Evolutionary conservation across 2,329 filamentous ascomycete genomes (phyloP).

Genomic region (Sordariomycetes sp.): DNA sequence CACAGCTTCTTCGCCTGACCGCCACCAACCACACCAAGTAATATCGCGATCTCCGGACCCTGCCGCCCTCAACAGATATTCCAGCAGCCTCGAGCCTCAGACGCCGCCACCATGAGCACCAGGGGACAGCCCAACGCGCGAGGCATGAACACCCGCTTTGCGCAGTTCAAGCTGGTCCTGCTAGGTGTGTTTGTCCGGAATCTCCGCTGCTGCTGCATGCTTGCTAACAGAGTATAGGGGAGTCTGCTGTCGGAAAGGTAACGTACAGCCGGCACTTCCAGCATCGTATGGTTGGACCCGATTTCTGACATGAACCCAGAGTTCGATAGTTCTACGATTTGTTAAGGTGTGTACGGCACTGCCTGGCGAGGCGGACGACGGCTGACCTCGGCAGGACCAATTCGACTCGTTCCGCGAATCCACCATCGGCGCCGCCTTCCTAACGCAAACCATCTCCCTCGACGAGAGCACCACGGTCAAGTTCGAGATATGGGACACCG

Average conservation of each 20-base stretch:
- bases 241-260: constrained; percentile 98
- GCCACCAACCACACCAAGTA: not conserved
- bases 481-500: constrained; percentile 99
- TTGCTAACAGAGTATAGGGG: constrained; percentile 45
- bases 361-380: not conserved
- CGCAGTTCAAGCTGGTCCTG: constrained; percentile 97
- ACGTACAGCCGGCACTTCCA: constrained; percentile 6
- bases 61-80: not conserved
- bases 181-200: constrained; percentile 52
- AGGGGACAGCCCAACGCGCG: constrained; percentile 59
- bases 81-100: not conserved
- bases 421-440: constrained; percentile 94
- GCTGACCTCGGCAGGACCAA: constrained; percentile 64
- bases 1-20: not conserved
- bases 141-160: constrained; percentile 73
- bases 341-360: constrained; percentile 64
- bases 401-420: constrained; percentile 97
- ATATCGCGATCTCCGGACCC: not conserved
- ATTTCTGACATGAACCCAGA: constrained; percentile 41
- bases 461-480: constrained; percentile 98
- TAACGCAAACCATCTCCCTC: constrained; percentile 97
- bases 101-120: constrained; percentile 59
- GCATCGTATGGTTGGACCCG: not conserved
- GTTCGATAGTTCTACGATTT: constrained; percentile 93
- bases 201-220: not conserved